These are phyloP conservation scores for Athelia sp. DNA, from an alignment of 1,284 basidiomycete species.

Conservation along the genomic window DNA sequence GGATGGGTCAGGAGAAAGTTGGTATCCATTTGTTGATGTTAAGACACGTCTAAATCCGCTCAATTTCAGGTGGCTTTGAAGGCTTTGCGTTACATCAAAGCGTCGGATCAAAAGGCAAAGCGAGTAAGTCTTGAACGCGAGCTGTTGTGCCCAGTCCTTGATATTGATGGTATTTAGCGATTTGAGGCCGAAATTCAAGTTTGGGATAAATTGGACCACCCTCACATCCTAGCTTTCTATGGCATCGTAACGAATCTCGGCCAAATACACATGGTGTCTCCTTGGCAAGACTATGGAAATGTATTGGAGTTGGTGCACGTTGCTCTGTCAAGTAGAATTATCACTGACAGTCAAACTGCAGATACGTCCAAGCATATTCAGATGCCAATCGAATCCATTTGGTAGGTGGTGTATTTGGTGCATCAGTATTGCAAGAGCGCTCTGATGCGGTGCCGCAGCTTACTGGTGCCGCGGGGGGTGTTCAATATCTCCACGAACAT, in stretches of 20 bases:
- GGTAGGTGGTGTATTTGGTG: slow-evolving; percentile 25
- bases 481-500: slow-evolving; percentile 45
- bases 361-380: slow-evolving; percentile 31
- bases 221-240: slow-evolving; percentile 45
- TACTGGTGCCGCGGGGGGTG: slow-evolving; percentile 42
- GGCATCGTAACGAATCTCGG: slow-evolving; percentile 51
- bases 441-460: slow-evolving; percentile 27
- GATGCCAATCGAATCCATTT: slow-evolving; percentile 34
- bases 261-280: slow-evolving; percentile 46
- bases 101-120: slow-evolving; percentile 33
- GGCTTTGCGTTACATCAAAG: slow-evolving; percentile 38
- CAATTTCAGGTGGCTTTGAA: slow-evolving; percentile 47
- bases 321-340: slow-evolving; percentile 2
- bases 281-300: slow-evolving; percentile 55
- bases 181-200: slow-evolving; percentile 48
- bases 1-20: slow-evolving; percentile 44
- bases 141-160: background rate
- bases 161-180: slow-evolving; percentile 26
- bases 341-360: slow-evolving; percentile 13
- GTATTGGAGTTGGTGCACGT: slow-evolving; percentile 36
- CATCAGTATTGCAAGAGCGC: background rate
- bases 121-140: slow-evolving; percentile 22
- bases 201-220: slow-evolving; percentile 44
- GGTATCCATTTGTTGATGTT: background rate
- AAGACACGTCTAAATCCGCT: background rate